Evolutionary conservation across 2,329 filamentous ascomycete species (phyloP), one percentile per base, ranked within the genome.

Genomic region (Neopestalotiopsis sp.): DNA sequence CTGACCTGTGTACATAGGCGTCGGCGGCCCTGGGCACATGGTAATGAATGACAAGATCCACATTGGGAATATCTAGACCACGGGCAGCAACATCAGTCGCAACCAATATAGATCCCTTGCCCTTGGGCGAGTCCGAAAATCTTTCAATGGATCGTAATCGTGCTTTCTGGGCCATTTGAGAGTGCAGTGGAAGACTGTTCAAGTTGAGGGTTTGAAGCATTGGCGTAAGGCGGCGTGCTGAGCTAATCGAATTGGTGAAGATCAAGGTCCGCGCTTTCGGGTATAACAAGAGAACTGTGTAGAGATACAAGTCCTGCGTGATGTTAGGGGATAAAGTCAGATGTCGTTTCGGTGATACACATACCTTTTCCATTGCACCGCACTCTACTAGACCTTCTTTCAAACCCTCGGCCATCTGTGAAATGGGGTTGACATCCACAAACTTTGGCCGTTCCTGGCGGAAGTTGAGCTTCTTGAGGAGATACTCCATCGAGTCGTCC

Each of bases 211-310:
- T 94, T 74, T 95, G 90, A 1, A 99, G 87, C 76, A 98, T 89
- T 0, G 95, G 94, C 0, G 92, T 90, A 13, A 99, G 85, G 49
- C 96, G 93, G 59, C 94, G 92, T 65, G 97, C 95, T 2, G 95
- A 92, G 66, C 93, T 93, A 79, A 99, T 98, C 59, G 95, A 97
- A 82, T 99, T 99, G 34, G 95, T 94, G 79, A 99, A 99, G 62
- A 99, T 90, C 2, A 99, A 86, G 0, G 94, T 94, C 40, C 95
- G 92, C 49, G 91, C 88, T 62, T 91, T 91, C 1, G 93, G 91
- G 77, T 97, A 92, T 68, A 97, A 89, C 2, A 98, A 87, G 0
- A 98, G 86, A 9, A 97, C 85, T 0, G 94, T 88, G 81, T 99
- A 99, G 56, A 98, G 90, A 73, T 95, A 98, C 10, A 99, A 89